phyloP scores from a whole-genome alignment of 305 asterid genomes.

The Fraxinus latifolia region DNA sequence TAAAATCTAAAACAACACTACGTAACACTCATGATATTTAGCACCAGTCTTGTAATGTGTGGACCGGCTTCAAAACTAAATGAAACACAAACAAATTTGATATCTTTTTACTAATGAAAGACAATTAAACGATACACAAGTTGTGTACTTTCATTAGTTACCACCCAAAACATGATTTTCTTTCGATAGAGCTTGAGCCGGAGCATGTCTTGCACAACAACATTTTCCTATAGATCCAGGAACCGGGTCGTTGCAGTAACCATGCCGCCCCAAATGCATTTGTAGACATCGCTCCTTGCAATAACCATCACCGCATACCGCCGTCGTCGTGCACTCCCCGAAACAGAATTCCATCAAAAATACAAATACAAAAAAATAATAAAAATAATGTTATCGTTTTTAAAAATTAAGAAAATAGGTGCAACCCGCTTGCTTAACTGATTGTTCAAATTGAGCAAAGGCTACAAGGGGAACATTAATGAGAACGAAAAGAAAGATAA shows the following conservation, averaged over 20 bases:
- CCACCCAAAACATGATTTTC: neutral
- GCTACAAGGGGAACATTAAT: neutral
- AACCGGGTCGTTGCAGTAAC: neutral
- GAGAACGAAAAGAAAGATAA: neutral
- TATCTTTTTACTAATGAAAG: neutral
- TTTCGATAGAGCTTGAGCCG: neutral
- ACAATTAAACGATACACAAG: neutral
- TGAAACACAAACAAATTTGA: neutral
- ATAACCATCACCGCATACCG: neutral
- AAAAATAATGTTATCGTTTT: neutral
- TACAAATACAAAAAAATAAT: too few species aligned
- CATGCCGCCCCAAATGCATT: neutral
- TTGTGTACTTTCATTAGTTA: neutral
- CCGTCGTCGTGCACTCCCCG: neutral
- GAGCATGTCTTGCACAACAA: neutral
- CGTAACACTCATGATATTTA: neutral
- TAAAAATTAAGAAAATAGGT: neutral
- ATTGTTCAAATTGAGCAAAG: neutral
- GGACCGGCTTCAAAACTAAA: too few species aligned
- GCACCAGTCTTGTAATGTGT: neutral
- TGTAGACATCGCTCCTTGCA: neutral
- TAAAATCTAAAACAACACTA: too few species aligned
- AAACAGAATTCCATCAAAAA: neutral
- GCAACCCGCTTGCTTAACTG: neutral
- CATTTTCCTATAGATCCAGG: neutral